Conservation (phyloP, 2,329 filamentous ascomycete genomes). For the Cercospora nicotianae region DNA sequence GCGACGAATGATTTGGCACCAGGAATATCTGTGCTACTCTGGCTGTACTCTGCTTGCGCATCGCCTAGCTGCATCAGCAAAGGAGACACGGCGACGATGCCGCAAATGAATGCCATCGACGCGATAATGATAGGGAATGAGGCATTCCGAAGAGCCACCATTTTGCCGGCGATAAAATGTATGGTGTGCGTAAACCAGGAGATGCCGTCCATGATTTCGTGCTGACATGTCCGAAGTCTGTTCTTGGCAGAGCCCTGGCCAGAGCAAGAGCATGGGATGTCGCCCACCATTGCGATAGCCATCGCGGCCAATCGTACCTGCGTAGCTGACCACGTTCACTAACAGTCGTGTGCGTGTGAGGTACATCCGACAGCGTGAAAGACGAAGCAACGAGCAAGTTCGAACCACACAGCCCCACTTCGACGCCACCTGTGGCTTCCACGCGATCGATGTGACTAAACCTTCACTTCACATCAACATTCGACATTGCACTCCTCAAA, state of each 20-base stretch:
- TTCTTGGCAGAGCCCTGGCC: background rate
- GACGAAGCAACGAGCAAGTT: background rate
- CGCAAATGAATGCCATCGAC: slow-evolving; percentile 14
- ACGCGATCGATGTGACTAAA: background rate
- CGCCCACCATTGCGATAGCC: background rate
- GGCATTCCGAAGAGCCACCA: background rate
- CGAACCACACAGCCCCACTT: background rate
- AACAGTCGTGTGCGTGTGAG: background rate
- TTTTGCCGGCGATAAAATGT: background rate
- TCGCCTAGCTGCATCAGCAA: slow-evolving; percentile 22
- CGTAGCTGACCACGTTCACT: background rate
- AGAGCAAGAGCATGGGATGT: background rate
- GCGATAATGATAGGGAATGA: slow-evolving; percentile 4
- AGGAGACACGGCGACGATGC: slow-evolving; percentile 17
- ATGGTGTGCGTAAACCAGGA: background rate
- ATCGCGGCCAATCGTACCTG: background rate
- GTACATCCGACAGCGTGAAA: background rate
- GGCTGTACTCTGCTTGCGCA: slow-evolving; percentile 18
- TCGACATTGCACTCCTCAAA: background rate
- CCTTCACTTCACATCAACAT: background rate
- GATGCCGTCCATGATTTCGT: background rate
- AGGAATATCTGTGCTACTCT: slow-evolving; percentile 5
- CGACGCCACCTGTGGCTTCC: background rate
- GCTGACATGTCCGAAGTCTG: background rate
- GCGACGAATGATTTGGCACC: slow-evolving; percentile 41